Evolutionary conservation across 1,284 basidiomycete species (phyloP), one percentile per base, ranked within the genome.

Genomic region (Fomitiporia mediterranea): DNA sequence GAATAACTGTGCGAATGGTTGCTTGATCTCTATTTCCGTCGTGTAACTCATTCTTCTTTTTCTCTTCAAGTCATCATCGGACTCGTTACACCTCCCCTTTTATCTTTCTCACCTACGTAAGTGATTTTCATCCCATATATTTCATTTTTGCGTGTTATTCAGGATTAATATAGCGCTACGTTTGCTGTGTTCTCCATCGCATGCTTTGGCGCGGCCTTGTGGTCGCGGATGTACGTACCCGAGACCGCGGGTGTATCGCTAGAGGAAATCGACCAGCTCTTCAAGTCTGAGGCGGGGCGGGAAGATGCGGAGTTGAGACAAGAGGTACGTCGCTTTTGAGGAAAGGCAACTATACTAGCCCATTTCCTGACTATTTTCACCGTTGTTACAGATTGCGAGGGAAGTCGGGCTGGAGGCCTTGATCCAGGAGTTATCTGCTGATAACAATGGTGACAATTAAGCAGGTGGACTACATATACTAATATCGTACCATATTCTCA

Each of bases 161-260:
- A 51, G 50, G 38, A 21, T 40, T 23, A 27, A 40, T 42, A 28
- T 53, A 86, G 84, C 9, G 75, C 74, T 1, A 88, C 89, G 15
- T 92, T 90, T 65, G 70, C 81, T 52, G 72, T 81, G 27, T 90
- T 92, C 66, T 74, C 83, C 0, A 64, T 72, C 13, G 82, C 88
- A 2, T 90, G 86, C 64, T 76, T 82, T 57, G 58, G 75, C 2
- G 84, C 80, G 0, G 84, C 85, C 61, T 63, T 86, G 46, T 90
- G 88, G 87, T 75, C 84, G 30, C 84, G 78, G 1, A 76, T 81
- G 61, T 54, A 72, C 57, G 83, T 91, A 0, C 89, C 88, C 1
- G 89, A 91, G 70, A 91, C 89, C 15, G 85, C 86, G 37, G 82
- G 83, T 53, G 72, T 88, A 13, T 81, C 87, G 8, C 70, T 91